Percentiles rank a stretch among this genome's conserved stretches.
phyloP scores from a whole-genome alignment of 169 alveolate genomes.

The Toxoplasma gondii region DNA sequence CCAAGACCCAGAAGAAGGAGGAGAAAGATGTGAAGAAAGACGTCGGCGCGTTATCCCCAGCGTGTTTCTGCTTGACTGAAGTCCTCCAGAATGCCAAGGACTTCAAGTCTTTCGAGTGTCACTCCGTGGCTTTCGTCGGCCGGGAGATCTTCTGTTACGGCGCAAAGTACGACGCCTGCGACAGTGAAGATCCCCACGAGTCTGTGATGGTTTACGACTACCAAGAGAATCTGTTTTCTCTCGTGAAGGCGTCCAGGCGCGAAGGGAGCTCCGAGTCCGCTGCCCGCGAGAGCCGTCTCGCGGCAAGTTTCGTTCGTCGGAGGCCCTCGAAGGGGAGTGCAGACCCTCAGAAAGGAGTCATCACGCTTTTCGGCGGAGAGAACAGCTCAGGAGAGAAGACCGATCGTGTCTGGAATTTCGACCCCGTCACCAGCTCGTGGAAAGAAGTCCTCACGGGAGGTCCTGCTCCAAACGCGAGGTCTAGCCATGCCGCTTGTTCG shows the following conservation, averaged over 20 bases:
- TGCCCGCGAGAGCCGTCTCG: not conserved
- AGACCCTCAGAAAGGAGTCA: not conserved
- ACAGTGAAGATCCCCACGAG: not conserved
- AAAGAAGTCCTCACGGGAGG: not conserved
- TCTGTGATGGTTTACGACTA: not conserved
- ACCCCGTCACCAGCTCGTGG: not conserved
- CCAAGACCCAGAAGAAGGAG: too few species aligned
- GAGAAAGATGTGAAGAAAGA: not conserved
- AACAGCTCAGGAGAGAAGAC: not conserved
- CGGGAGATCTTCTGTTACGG: constrained; percentile 1
- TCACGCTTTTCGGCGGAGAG: not conserved
- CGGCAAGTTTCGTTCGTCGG: not conserved
- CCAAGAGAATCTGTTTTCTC: not conserved
- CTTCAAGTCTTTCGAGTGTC: not conserved
- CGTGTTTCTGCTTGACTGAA: constrained; percentile 12
- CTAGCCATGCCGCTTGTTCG: constrained; percentile 12
- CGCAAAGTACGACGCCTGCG: not conserved
- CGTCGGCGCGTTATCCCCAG: not conserved
- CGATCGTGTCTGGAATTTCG: constrained; percentile 7
- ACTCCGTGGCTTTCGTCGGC: not conserved
- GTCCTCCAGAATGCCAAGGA: not conserved
- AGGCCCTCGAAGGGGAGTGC: not conserved
- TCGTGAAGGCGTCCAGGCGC: not conserved
- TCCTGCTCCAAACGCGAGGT: not conserved
- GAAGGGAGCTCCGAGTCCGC: not conserved